These are phyloP conservation scores for Plasmodium gallinaceum DNA, from an alignment of 169 alveolate species.

Conservation along the genomic window DNA sequence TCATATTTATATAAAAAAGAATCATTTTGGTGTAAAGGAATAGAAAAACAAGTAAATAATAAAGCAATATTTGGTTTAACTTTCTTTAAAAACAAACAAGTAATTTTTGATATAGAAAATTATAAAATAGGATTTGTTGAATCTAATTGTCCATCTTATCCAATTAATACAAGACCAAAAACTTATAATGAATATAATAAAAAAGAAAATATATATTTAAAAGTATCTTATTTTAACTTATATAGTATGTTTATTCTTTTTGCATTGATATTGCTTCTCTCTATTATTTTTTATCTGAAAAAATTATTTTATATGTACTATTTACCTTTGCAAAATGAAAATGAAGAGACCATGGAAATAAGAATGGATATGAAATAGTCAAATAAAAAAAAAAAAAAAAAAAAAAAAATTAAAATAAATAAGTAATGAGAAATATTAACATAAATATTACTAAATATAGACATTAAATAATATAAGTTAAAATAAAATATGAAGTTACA, in stretches of 20 bases:
- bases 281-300: constrained; percentile 32
- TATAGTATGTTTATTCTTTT: constrained; percentile 21
- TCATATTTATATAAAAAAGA: constrained; percentile 63
- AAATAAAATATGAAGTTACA: neutral
- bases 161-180: constrained; percentile 55
- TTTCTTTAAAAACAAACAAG: constrained; percentile 81
- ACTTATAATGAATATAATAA: constrained; percentile 69
- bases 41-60: constrained; percentile 77
- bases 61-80: constrained; percentile 85
- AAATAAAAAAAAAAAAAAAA: neutral
- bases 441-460: neutral
- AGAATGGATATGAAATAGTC: neutral
- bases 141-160: constrained; percentile 53
- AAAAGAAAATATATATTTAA: constrained; percentile 44
- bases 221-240: constrained; percentile 34
- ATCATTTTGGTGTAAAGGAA: constrained; percentile 86
- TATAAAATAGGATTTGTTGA: constrained; percentile 78
- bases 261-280: constrained; percentile 31
- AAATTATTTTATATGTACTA: constrained; percentile 16
- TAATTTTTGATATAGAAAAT: constrained; percentile 78
- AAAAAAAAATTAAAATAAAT: neutral
- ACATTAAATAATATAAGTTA: neutral
- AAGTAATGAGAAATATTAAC: neutral
- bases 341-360: neutral
- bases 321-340: neutral